Evolutionary conservation across 2,329 filamentous ascomycete genomes (phyloP).

Genomic region (Trichocomaceae sp.): DNA sequence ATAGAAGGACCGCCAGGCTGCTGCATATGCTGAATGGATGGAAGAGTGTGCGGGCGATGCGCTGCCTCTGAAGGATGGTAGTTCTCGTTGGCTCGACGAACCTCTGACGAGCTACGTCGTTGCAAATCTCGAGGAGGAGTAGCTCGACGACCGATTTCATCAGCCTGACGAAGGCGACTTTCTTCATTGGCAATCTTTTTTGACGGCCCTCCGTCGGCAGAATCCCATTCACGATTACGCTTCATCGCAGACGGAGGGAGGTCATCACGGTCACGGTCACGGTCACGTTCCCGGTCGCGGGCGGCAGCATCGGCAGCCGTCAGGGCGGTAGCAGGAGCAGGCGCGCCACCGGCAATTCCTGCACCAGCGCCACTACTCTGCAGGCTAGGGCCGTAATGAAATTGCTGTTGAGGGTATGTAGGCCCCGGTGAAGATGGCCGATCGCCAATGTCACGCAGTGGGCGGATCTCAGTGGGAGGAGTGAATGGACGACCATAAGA

Average conservation of each 20-base stretch:
- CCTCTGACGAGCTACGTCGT: conserved; percentile 71
- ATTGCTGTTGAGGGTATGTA: conserved; percentile 74
- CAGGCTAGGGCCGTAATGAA: conserved; percentile 64
- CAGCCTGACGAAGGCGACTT: conserved; percentile 67
- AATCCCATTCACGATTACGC: conserved; percentile 87
- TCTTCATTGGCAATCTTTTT: conserved; percentile 91
- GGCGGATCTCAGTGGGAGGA: conserved; percentile 75
- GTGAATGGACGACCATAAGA: conserved; percentile 69
- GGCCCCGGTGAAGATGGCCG: conserved; percentile 88
- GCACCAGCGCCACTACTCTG: conserved; percentile 29
- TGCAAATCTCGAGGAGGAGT: conserved; percentile 60
- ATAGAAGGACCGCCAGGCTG: conserved; percentile 46
- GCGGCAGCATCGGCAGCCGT: conserved; percentile 63
- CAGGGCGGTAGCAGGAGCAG: conserved; percentile 57
- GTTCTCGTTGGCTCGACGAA: conserved; percentile 61
- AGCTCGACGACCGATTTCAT: conserved; percentile 73
- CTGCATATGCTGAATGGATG: conserved; percentile 43
- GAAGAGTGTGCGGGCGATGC: conserved; percentile 66
- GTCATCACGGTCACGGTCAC: conserved; percentile 49
- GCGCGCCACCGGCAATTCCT: conserved; percentile 63
- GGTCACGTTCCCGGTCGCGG: conserved; percentile 53
- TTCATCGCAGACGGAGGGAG: conserved; percentile 77
- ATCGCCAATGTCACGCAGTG: conserved; percentile 62
- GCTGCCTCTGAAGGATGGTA: conserved; percentile 92
- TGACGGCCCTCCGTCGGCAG: conserved; percentile 53